Evolutionary conservation across 2,329 filamentous ascomycete species (phyloP), one percentile per base, ranked within the genome.

Genomic region (Knufia petricola): DNA sequence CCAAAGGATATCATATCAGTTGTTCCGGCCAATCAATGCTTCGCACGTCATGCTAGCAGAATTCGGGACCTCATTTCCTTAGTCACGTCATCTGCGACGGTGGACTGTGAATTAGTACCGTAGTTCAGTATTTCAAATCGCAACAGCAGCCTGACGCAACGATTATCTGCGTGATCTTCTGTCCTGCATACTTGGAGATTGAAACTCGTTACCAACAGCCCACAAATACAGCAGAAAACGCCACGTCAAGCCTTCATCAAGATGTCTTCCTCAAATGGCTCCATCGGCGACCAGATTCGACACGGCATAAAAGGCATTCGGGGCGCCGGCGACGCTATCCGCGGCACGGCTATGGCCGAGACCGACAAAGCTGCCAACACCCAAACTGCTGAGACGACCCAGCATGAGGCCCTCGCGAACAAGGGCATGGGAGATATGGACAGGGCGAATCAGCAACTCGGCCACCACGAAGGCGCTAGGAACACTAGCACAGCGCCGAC

Each of bases 251-350:
- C 34, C n/a, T 28, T 28, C 21, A 24, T 12, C 39, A 42, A 42
- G 28, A 42, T 42, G 39, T 28, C 20, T n/a, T n/a, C 23, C 42
- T 19, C 3, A n/a, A 38, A 51, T 3, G 37, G 50, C 30, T 31
- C 39, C 10, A 21, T 54, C 1, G 49, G 50, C 37, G 26, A 45
- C 3, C 36, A 50, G 2, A 42, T 54, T 47, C 42, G 41, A 10
- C 49, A 49, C 13, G 53, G 49, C 24, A 23, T 54, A 1, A 50
- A 55, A 28, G 50, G 52, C 40, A 46, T 51, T 23, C 54, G 69
- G 65, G 67, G 67, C 6, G 59, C 61, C 15, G 68, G 68, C 4
- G 68, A 70, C 51, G 62, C 63, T 3, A 54, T 70, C 28, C 66
- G 67, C 15, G 68, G 67, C 3, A 60, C 60, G 1, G 41, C 66